These are phyloP conservation scores for Xylaria bambusicola DNA, from an alignment of 495 filamentous ascomycete species.

Conservation along the genomic window DNA sequence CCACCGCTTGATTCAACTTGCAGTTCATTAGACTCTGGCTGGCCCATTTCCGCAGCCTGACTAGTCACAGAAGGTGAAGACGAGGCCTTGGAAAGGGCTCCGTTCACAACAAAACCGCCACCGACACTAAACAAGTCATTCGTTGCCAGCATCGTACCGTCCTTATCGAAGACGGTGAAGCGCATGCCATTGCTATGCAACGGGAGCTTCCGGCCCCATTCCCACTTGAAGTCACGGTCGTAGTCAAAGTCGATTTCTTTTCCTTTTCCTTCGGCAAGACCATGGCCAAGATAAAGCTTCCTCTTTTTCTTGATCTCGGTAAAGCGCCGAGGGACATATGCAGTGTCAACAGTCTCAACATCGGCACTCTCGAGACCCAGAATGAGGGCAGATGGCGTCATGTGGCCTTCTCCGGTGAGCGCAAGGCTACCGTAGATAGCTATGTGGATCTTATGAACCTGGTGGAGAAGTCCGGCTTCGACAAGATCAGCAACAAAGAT, in stretches of 20 bases:
- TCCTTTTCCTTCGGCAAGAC: conserved; percentile 29
- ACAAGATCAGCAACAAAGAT: conserved; percentile 38
- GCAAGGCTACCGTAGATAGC: conserved; percentile 41
- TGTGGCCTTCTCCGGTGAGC: conserved; percentile 41
- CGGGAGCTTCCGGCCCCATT: conserved; percentile 38
- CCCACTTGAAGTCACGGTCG: conserved; percentile 38
- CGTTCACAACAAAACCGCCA: conserved; percentile 41
- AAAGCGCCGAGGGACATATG: conserved; percentile 38
- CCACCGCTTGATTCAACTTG: conserved; percentile 23
- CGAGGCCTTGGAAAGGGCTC: conserved; percentile 34
- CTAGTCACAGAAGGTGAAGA: conserved; percentile 3
- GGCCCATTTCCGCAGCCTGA: conserved; percentile 17
- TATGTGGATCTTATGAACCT: conserved; percentile 38
- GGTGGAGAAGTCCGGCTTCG: conserved; percentile 33
- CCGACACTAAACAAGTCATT: conserved; percentile 42
- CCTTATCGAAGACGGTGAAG: conserved; percentile 38
- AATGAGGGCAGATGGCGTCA: conserved; percentile 39
- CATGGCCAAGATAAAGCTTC: conserved; percentile 35
- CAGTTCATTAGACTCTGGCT: conserved; percentile 22
- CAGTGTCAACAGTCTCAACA: conserved; percentile 37
- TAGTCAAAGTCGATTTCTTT: conserved; percentile 40
- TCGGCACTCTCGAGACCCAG: conserved; percentile 37
- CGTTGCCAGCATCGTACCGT: conserved; percentile 38
- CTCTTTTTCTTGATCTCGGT: conserved; percentile 36
- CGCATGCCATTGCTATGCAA: conserved; percentile 43